A percentile compares a stretch with the other conserved stretches of the same genome.
phyloP scores from a whole-genome alignment of 2,329 filamentous ascomycete genomes.

The Hypoxylon sp. region DNA sequence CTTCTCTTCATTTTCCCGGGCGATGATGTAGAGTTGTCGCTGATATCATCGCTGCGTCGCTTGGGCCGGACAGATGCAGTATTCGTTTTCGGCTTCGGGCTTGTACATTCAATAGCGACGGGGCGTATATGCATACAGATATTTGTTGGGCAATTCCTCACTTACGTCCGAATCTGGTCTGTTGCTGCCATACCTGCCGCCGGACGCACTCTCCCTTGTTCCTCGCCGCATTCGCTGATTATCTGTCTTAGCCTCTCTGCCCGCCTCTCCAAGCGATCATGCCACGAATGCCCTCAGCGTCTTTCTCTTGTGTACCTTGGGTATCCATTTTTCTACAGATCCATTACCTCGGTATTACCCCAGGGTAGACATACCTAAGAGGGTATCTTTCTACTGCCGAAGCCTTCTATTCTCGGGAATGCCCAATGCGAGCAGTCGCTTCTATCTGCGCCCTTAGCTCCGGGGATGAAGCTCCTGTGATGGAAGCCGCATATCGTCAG shows the following conservation, averaged over 20 bases:
- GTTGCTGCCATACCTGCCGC: slow-evolving; percentile 58
- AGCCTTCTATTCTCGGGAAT: slow-evolving; percentile 43
- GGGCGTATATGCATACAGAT: slow-evolving; percentile 59
- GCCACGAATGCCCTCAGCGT: slow-evolving; percentile 51
- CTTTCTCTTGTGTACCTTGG: slow-evolving; percentile 50
- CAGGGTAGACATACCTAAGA: slow-evolving; percentile 55
- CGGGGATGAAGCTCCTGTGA: slow-evolving; percentile 53
- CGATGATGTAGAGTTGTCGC: slow-evolving; percentile 39
- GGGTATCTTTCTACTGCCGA: slow-evolving; percentile 57
- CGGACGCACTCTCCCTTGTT: slow-evolving; percentile 54
- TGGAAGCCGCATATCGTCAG: slow-evolving; percentile 51
- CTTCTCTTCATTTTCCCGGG: slow-evolving; percentile 1
- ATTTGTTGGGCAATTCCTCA: slow-evolving; percentile 56
- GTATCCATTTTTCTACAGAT: slow-evolving; percentile 53
- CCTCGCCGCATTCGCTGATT: slow-evolving; percentile 58
- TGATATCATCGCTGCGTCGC: slow-evolving; percentile 57
- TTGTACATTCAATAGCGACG: slow-evolving; percentile 59
- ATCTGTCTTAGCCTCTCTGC: slow-evolving; percentile 49
- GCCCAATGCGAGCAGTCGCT: slow-evolving; percentile 45
- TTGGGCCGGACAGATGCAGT: slow-evolving; percentile 62
- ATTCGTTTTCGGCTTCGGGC: slow-evolving; percentile 60
- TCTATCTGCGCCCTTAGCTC: slow-evolving; percentile 48
- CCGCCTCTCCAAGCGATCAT: slow-evolving; percentile 44
- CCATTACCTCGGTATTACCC: slow-evolving; percentile 58
- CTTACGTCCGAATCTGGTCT: slow-evolving; percentile 59